phyloP scores from a whole-genome alignment of 352 stramenopile genomes.

The Globisporangium cylindrosporum region DNA sequence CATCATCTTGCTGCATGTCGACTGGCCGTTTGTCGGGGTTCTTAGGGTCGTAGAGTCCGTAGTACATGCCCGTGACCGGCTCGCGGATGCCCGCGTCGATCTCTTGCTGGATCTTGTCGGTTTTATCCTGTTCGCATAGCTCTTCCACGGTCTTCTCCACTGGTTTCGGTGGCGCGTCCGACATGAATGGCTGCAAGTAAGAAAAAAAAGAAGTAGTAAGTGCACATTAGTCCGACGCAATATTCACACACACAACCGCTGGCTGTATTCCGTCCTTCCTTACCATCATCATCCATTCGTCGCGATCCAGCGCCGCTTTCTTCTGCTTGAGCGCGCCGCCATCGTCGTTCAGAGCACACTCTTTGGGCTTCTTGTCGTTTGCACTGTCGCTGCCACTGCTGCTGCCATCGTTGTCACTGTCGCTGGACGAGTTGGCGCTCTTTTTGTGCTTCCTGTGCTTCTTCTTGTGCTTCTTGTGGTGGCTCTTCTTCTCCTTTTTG shows the following conservation, averaged over 20 bases:
- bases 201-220: neutral
- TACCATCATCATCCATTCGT: constrained; percentile 85
- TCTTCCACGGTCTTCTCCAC: constrained; percentile 41
- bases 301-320: constrained; percentile 33
- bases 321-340: neutral
- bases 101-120: constrained; percentile 66
- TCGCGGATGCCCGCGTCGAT: constrained; percentile 74
- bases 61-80: constrained; percentile 75
- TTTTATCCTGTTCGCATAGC: constrained; percentile 38
- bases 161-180: constrained; percentile 18
- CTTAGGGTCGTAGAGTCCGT: constrained; percentile 80
- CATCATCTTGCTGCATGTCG: constrained; percentile 12
- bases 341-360: neutral
- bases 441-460: constrained; percentile 40
- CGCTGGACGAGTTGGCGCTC: constrained; percentile 30
- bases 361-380: constrained; percentile 13
- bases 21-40: constrained; percentile 41
- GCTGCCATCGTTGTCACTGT: constrained; percentile 16
- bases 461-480: constrained; percentile 33
- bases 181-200: constrained; percentile 44
- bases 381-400: constrained; percentile 17
- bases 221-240: neutral
- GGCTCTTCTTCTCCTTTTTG: neutral
- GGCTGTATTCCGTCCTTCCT: neutral
- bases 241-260: neutral